These are phyloP conservation scores for Fusarium siculi DNA, from an alignment of 2,329 filamentous ascomycete species.

Conservation along the genomic window DNA sequence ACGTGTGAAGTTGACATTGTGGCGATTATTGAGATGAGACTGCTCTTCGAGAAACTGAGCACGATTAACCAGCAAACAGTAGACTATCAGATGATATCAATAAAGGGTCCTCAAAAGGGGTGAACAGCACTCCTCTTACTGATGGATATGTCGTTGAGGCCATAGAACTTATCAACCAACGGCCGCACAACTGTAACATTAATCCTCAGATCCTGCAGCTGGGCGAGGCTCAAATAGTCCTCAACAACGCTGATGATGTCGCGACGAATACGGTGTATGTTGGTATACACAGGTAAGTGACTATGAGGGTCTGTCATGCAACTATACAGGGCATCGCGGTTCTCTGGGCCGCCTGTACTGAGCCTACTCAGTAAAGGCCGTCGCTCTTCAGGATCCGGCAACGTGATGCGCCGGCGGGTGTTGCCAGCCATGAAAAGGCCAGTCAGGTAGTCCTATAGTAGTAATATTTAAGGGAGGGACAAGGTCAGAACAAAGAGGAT, in stretches of 20 bases:
- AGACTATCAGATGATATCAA: slow-evolving; percentile 62
- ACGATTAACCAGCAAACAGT: slow-evolving; percentile 84
- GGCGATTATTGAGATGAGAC: slow-evolving; percentile 77
- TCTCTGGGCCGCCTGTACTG: slow-evolving; percentile 45
- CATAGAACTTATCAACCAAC: slow-evolving; percentile 84
- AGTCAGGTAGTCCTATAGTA: not conserved
- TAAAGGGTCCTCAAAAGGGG: not conserved
- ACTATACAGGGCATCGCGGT: slow-evolving; percentile 57
- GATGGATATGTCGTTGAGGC: slow-evolving; percentile 81
- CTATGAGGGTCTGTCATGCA: slow-evolving; percentile 68
- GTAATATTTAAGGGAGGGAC: not conserved
- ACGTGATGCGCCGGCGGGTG: slow-evolving; percentile 46
- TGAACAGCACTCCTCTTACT: slow-evolving; percentile 55
- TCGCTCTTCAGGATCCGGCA: slow-evolving; percentile 48
- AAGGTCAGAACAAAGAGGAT: not conserved
- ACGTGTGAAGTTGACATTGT: slow-evolving; percentile 82
- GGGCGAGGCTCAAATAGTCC: slow-evolving; percentile 74
- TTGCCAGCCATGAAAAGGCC: slow-evolving; percentile 38
- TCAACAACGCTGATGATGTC: slow-evolving; percentile 73
- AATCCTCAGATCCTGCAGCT: slow-evolving; percentile 83
- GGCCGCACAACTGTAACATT: slow-evolving; percentile 83
- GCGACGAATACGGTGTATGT: slow-evolving; percentile 76
- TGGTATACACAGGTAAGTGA: slow-evolving; percentile 78
- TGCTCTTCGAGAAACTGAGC: slow-evolving; percentile 84
- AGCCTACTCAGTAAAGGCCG: slow-evolving; percentile 50